Conservation (phyloP, 371 early-diverging fungal genomes). For the Mortierella sp. region DNA sequence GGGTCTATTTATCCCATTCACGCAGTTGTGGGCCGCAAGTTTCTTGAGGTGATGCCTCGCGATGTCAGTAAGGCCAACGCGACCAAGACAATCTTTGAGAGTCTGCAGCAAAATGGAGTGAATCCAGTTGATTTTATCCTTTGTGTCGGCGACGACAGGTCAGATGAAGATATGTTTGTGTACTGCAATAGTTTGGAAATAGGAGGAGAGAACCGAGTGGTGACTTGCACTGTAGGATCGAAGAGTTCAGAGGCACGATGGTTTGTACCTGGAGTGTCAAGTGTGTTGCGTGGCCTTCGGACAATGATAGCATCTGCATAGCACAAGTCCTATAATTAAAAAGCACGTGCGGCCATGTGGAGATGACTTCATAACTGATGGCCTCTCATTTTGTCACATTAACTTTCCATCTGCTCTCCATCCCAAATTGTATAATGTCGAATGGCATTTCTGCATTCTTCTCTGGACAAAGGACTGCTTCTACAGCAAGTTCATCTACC, state of each 20-base stretch:
- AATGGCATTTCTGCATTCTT: constrained; percentile 28
- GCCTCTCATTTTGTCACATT: not conserved
- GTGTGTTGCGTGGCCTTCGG: constrained; percentile 60
- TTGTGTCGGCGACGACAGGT: constrained; percentile 83
- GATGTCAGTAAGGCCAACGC: constrained; percentile 76
- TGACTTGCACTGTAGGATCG: constrained; percentile 72
- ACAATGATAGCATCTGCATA: constrained; percentile 19
- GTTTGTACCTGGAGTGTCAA: constrained; percentile 65
- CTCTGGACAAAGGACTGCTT: constrained; percentile 17
- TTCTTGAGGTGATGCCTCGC: constrained; percentile 86
- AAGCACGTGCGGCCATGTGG: not conserved
- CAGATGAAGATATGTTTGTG: constrained; percentile 89
- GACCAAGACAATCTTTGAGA: constrained; percentile 69
- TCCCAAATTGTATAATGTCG: constrained; percentile 13
- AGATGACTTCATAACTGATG: not conserved
- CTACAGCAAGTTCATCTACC: constrained; percentile 12
- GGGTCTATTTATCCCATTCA: constrained; percentile 91
- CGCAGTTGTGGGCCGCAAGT: constrained; percentile 91
- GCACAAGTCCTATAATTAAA: not conserved
- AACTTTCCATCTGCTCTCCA: not conserved
- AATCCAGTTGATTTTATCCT: constrained; percentile 73
- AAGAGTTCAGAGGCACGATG: constrained; percentile 71
- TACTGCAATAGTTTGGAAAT: constrained; percentile 68
- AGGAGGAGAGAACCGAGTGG: constrained; percentile 38
- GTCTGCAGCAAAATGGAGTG: constrained; percentile 35